These are phyloP conservation scores for Amoebophrya sp. DNA, from an alignment of 169 alveolate genomes.

Conservation along the genomic window DNA sequence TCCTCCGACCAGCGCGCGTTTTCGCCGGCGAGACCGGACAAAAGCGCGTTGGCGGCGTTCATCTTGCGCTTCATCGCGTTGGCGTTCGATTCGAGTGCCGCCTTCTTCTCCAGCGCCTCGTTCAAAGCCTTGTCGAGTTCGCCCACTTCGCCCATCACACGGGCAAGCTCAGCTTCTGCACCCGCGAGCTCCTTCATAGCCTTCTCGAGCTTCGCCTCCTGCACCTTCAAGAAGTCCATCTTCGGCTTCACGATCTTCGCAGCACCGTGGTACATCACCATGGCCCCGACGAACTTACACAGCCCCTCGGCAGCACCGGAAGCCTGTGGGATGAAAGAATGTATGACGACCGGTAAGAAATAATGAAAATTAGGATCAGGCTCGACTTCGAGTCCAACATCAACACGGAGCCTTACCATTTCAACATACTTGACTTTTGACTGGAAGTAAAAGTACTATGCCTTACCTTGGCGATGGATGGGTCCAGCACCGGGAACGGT, in stretches of 20 bases:
- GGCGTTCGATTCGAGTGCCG: slow-evolving; percentile 73
- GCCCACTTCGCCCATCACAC: slow-evolving; percentile 64
- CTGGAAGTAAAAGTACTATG: no score
- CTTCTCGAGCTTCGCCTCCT: slow-evolving; percentile 59
- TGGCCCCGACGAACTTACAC: slow-evolving; percentile 78
- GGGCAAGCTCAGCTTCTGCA: slow-evolving; percentile 72
- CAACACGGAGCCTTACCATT: no score
- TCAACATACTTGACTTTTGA: no score
- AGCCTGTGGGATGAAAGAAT: no score
- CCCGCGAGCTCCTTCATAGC: slow-evolving; percentile 59
- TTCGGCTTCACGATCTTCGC: slow-evolving; percentile 91
- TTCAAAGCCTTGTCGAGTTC: slow-evolving; percentile 68
- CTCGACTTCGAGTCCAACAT: no score
- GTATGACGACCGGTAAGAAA: no score
- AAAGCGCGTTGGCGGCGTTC: slow-evolving; percentile 79
- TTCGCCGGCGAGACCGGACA: slow-evolving; percentile 79
- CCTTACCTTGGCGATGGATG: no score
- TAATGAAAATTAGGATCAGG: no score
- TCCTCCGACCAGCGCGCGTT: slow-evolving; percentile 82
- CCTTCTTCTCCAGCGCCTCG: slow-evolving; percentile 70
- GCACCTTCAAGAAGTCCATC: slow-evolving; percentile 70
- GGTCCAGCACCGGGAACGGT: no score
- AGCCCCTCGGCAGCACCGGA: no score
- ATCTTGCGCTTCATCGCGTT: slow-evolving; percentile 75
- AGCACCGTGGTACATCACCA: slow-evolving; percentile 80